These are phyloP conservation scores for Diversispora epigaea DNA, from an alignment of 192 early-diverging fungal species.

Conservation along the genomic window DNA sequence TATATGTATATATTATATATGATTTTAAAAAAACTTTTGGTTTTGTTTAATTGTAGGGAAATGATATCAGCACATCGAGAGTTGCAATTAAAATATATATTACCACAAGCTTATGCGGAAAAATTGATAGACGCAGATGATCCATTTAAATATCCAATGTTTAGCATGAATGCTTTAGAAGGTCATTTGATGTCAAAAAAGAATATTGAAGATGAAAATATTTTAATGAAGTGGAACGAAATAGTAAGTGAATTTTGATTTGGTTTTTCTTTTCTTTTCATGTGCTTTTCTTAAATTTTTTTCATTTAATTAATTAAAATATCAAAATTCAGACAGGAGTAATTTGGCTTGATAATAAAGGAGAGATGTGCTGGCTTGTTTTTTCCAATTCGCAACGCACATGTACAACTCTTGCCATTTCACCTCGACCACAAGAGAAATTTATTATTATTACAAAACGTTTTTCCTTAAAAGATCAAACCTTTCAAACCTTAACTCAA, in stretches of 20 bases:
- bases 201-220: not conserved
- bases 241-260: not conserved
- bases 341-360: not conserved
- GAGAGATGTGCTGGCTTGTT: not conserved
- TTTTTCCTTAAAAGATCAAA: not conserved
- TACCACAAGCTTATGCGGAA: not conserved
- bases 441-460: not conserved
- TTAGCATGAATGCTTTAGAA: not conserved
- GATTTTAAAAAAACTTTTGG: no score
- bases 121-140: not conserved
- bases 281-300: not conserved
- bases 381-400: not conserved
- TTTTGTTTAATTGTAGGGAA: not conserved
- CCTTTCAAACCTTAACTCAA: not conserved
- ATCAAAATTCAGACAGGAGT: not conserved
- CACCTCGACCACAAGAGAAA: not conserved
- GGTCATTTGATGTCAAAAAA: not conserved
- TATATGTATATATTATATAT: no score
- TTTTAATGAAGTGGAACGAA: not conserved
- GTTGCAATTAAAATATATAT: not conserved
- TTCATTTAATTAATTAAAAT: no score
- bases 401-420: not conserved
- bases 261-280: not conserved
- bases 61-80: not conserved
- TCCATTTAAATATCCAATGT: not conserved